Base-by-base conservation (phyloP, 768 basidiomycete genomes). In the Galerina sulciceps region DNA sequence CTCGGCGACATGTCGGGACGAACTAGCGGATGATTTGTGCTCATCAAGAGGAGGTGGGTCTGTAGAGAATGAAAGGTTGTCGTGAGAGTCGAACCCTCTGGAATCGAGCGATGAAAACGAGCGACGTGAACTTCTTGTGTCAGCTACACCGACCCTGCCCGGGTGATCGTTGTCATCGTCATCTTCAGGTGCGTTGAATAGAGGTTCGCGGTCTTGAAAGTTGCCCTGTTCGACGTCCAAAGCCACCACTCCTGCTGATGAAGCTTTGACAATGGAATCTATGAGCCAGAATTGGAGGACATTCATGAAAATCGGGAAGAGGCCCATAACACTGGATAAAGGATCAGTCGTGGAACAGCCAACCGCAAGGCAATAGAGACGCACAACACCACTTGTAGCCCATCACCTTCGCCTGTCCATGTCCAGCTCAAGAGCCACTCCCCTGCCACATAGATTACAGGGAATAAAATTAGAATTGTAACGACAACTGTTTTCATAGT, bases 401-500 rank as follows among this genome's bases (percentile, higher is more conserved):
- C 79, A 55, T 90, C 88, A 2, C 86, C 86, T 0, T 80, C 72
- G 1, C 83, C 86, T 2, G 88, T 79, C 65, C 74, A 78, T 14
- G 85, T 86, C 91, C 93, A 96, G 57, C 85, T 84, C 38, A 99
- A 78, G 4, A 96, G 74, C 91, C 91, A 95, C 60, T 90, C 91
- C n/a, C 90, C 93, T n/a, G 90, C 70, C 10, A 78, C 75, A 62
- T 91, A 87, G 44, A 97, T 77, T 1, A 80, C 81, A 17, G 91
- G 89, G 66, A 91, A 85, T 1, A 87, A 67, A 20, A 85, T 81
- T 54, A 97, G 86, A 10, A 97, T 73, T 2, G 77, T 79, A 26
- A 97, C 77, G n/a, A 99, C 92, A 41, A 93, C 74, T n/a, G 93
- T 72, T 71, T 99, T 98, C 96, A 98, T 98, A 14, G 86, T 79